Evolutionary conservation across 1,284 basidiomycete genomes (phyloP).

Genomic region (Sanghuangporus baumii): DNA sequence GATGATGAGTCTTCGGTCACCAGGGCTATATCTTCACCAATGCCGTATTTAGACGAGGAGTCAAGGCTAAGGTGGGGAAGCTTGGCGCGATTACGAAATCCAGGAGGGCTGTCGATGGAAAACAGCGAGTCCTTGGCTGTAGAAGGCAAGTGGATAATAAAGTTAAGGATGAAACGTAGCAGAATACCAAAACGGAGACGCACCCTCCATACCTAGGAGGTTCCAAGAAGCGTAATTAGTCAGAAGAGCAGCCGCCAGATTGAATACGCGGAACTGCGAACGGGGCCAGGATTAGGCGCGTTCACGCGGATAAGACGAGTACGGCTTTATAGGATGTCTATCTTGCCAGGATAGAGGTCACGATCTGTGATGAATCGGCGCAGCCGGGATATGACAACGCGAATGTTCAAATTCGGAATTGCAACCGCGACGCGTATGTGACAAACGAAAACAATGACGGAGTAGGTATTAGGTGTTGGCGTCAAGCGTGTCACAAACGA

Average conservation of each 20-base stretch:
- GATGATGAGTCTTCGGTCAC: constrained; percentile 18
- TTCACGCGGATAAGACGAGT: constrained; percentile 9
- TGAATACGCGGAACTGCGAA: constrained; percentile 17
- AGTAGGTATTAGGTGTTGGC: constrained; percentile 5
- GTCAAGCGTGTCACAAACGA: constrained; percentile 12
- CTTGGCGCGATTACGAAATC: constrained; percentile 15
- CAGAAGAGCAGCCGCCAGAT: constrained; percentile 25
- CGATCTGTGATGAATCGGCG: constrained; percentile 10
- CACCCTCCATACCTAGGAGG: constrained; percentile 27
- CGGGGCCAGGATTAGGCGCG: constrained; percentile 13
- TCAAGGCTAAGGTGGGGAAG: constrained; percentile 17
- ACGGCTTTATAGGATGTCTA: constrained; percentile 5
- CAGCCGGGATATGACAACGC: constrained; percentile 15
- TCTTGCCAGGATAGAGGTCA: background rate
- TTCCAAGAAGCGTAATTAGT: constrained; percentile 24
- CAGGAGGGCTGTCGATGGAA: constrained; percentile 10
- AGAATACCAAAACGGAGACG: constrained; percentile 15
- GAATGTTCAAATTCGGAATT: constrained; percentile 5
- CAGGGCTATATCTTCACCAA: constrained; percentile 10
- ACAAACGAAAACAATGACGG: constrained; percentile 2
- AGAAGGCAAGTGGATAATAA: constrained; percentile 7
- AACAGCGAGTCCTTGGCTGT: constrained; percentile 24
- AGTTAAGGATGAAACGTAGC: constrained; percentile 7
- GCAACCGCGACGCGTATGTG: background rate
- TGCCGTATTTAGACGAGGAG: constrained; percentile 6